Percentiles rank a stretch among this genome's conserved stretches.
These are phyloP conservation scores for Eucalyptus pauciflora DNA, from an alignment of 345 rosid species.

Conservation along the genomic window DNA sequence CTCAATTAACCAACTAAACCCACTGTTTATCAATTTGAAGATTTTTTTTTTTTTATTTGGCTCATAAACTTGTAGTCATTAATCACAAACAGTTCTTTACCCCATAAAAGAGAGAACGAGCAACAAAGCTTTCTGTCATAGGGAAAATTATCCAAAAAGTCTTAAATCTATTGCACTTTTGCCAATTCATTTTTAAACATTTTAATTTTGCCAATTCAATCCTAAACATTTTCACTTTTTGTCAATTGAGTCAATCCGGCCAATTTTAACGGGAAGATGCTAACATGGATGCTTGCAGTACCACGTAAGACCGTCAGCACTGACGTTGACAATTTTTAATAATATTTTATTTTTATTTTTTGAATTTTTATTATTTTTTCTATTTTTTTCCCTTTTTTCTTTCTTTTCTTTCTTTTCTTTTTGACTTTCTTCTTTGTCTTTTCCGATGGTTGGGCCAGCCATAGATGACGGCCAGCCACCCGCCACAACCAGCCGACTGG, in stretches of 20 bases:
- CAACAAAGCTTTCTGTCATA: background rate
- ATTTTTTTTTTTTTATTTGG: background rate
- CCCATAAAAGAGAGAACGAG: background rate
- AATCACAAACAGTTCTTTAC: background rate
- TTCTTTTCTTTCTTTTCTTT: no score
- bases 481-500: accelerated
- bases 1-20: background rate
- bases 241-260: accelerated
- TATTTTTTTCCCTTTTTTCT: no score
- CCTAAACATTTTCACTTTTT: no score
- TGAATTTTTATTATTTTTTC: no score
- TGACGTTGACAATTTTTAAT: accelerated
- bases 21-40: background rate
- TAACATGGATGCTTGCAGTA: accelerated
- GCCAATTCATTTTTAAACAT: accelerated
- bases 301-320: accelerated
- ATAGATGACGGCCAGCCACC: no score
- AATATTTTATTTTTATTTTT: no score
- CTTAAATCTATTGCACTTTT: no score
- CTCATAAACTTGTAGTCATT: background rate
- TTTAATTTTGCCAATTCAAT: no score
- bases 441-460: accelerated
- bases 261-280: no score
- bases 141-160: no score
- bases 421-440: no score